phyloP scores from a whole-genome alignment of 805 yeast genomes.

The Starmerella vitae region DNA sequence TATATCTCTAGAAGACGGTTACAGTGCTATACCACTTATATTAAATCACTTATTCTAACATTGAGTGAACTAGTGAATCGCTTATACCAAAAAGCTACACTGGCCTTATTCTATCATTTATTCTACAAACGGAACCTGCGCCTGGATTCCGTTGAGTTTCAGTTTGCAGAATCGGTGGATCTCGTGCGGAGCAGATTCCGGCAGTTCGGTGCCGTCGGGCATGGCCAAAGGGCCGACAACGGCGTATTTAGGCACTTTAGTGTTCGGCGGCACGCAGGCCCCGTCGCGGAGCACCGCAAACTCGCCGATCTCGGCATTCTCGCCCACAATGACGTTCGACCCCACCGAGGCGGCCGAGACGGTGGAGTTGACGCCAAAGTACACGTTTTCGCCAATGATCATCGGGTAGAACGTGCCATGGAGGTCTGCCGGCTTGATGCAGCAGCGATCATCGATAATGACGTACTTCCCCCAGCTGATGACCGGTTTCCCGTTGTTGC shows the following conservation, averaged over 20 bases:
- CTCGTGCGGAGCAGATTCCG: constrained; percentile 25
- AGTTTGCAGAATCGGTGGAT: constrained; percentile 25
- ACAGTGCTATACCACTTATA: no score
- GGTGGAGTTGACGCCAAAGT: constrained; percentile 24
- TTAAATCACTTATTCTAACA: no score
- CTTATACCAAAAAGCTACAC: no score
- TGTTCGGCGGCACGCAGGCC: constrained; percentile 24
- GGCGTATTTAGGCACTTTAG: constrained; percentile 27
- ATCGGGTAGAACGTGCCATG: constrained; percentile 25
- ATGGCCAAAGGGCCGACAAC: constrained; percentile 28
- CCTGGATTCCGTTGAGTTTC: constrained; percentile 22
- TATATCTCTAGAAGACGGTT: no score
- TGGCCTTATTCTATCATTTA: no score
- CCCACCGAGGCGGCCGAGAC: constrained; percentile 32
- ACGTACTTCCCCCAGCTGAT: constrained; percentile 30
- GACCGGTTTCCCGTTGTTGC: constrained; percentile 24
- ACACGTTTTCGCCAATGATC: constrained; percentile 29
- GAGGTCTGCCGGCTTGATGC: constrained; percentile 26
- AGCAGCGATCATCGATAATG: constrained; percentile 19
- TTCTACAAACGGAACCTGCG: constrained; percentile 5
- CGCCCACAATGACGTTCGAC: constrained; percentile 28
- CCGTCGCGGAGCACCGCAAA: constrained; percentile 30
- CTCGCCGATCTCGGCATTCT: constrained; percentile 26
- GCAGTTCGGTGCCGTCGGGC: constrained; percentile 18
- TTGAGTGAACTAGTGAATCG: no score